Conservation (phyloP, 257 asterid species). For the Nicotiana benthamiana region DNA sequence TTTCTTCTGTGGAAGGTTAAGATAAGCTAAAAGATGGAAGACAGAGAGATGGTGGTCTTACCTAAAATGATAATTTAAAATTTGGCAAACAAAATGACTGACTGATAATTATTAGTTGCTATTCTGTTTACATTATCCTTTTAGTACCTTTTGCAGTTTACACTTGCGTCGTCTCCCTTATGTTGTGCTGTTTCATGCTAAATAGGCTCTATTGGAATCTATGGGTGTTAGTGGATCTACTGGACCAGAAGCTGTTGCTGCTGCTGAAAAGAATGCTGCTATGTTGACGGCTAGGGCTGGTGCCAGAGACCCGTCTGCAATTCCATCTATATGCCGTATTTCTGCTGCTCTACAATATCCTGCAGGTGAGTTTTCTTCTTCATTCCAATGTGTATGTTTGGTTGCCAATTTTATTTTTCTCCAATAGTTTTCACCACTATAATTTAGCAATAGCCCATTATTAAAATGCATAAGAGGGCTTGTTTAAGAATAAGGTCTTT, state of each 20-base stretch:
- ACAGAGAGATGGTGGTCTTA: neutral
- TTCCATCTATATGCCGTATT: constrained; percentile 95
- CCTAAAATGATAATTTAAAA: neutral
- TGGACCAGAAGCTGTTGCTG: constrained; percentile 84
- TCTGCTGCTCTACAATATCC: constrained; percentile 95
- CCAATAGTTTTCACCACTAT: neutral
- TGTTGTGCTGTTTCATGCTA: neutral
- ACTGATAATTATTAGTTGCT: neutral
- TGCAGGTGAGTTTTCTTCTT: constrained; percentile 53
- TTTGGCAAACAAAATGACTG: neutral
- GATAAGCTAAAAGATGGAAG: constrained; percentile 1
- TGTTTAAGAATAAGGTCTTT: neutral
- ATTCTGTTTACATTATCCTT: neutral
- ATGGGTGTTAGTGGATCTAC: constrained; percentile 73
- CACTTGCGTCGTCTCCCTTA: neutral
- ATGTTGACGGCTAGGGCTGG: constrained; percentile 96
- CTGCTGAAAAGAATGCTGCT: constrained; percentile 89
- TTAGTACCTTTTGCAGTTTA: neutral
- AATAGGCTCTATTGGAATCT: constrained; percentile 86
- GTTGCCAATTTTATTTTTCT: neutral
- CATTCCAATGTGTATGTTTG: neutral
- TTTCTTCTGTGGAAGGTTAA: neutral
- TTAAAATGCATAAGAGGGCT: neutral
- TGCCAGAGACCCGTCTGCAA: constrained; percentile 91
- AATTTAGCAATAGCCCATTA: neutral